Evolutionary conservation across 1,139 yeast species (phyloP).

Genomic region (Yamadazyma atlantica): DNA sequence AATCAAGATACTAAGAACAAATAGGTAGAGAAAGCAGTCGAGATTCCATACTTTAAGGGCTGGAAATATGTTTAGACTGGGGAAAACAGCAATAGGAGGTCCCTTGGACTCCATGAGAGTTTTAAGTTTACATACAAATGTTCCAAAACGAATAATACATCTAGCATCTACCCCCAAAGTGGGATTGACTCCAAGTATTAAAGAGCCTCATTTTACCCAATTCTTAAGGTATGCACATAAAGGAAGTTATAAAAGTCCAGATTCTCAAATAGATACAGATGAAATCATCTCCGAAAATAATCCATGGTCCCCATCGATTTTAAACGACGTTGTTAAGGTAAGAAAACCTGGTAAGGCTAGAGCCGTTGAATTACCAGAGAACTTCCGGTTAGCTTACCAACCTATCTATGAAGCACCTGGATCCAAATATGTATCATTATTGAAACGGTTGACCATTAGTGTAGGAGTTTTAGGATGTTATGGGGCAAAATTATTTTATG

Average conservation of each 20-base stretch:
- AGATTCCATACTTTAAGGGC: too few relatives aligned
- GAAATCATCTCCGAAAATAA: constrained; percentile 43
- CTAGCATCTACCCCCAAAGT: too few relatives aligned
- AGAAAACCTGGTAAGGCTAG: constrained; percentile 24
- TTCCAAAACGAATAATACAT: too few relatives aligned
- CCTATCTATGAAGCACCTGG: constrained; percentile 61
- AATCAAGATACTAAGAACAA: too few relatives aligned
- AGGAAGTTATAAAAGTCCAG: constrained; percentile 27
- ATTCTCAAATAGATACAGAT: constrained; percentile 41
- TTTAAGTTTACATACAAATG: too few relatives aligned
- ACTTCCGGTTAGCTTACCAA: constrained; percentile 50
- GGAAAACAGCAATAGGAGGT: too few relatives aligned
- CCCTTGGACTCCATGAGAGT: too few relatives aligned
- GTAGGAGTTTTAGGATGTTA: constrained; percentile 56
- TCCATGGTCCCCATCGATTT: constrained; percentile 51
- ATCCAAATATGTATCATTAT: constrained; percentile 52
- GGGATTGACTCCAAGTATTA: too few relatives aligned
- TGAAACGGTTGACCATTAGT: constrained; percentile 54
- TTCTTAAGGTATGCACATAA: constrained; percentile 11
- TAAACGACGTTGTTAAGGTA: constrained; percentile 36
- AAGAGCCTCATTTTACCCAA: too few relatives aligned
- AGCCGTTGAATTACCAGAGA: constrained; percentile 34
- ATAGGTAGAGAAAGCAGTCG: too few relatives aligned
- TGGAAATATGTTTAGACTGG: too few relatives aligned
- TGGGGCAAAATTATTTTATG: constrained; percentile 53